These are phyloP conservation scores for Radiomyces spectabilis DNA, from an alignment of 192 early-diverging fungal species.

Conservation along the genomic window DNA sequence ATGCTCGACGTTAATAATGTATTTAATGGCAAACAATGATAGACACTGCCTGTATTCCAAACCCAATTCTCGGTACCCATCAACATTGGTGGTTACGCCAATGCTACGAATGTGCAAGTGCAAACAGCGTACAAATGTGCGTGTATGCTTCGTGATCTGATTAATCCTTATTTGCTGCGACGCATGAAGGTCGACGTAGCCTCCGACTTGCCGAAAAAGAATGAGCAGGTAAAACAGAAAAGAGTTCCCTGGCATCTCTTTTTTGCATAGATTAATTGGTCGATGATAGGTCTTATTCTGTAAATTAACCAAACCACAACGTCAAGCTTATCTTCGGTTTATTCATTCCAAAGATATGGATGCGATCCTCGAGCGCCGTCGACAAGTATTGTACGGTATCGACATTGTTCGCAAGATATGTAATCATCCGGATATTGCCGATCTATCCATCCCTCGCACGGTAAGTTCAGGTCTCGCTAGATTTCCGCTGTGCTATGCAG, in stretches of 20 bases:
- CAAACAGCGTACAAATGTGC: conserved; percentile 94
- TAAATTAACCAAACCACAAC: conserved; percentile 70
- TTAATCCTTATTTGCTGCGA: conserved; percentile 88
- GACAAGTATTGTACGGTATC: conserved; percentile 83
- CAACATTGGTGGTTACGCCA: conserved; percentile 85
- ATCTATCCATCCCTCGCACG: conserved; percentile 11
- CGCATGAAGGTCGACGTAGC: conserved; percentile 93
- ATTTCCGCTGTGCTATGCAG: too few relatives aligned
- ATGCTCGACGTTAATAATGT: too few relatives aligned
- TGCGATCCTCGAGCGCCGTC: conserved; percentile 68
- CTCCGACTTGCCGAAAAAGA: conserved; percentile 80
- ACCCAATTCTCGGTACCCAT: conserved; percentile 92
- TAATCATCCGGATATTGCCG: conserved; percentile 85
- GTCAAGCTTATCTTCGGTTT: conserved; percentile 64
- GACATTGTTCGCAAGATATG: conserved; percentile 94
- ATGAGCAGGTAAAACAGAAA: conserved; percentile 50
- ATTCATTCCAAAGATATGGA: conserved; percentile 66
- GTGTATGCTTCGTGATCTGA: conserved; percentile 80
- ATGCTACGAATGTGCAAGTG: conserved; percentile 83
- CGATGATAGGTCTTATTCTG: conserved; percentile 69
- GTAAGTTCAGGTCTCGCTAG: not conserved
- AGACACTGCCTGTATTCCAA: conserved; percentile 76
- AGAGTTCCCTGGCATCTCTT: too few relatives aligned
- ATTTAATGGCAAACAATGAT: too few relatives aligned
- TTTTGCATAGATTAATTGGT: not conserved